These are phyloP conservation scores for Globisporangium orthogonon DNA, from an alignment of 352 stramenopile species.

Conservation along the genomic window DNA sequence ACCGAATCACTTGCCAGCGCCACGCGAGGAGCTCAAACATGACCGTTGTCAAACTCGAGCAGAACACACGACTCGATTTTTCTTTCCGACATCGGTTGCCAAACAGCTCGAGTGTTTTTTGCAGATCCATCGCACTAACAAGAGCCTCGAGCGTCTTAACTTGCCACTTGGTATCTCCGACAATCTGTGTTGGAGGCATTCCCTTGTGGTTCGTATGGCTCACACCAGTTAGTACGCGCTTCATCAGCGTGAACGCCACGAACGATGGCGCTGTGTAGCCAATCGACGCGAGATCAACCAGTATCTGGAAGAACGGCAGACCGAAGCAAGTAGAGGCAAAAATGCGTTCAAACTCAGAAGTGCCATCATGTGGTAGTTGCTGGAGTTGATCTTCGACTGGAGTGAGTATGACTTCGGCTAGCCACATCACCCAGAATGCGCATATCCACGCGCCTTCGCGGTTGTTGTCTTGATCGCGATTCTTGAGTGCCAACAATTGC, in stretches of 20 bases:
- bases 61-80: constrained; percentile 20
- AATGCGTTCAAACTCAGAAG: neutral
- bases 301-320: constrained; percentile 20
- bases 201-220: neutral
- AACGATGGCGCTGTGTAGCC: constrained; percentile 22
- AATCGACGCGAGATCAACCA: constrained; percentile 16
- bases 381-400: neutral
- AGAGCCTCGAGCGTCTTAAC: constrained; percentile 4
- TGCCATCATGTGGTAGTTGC: neutral
- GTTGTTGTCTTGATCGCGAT: neutral
- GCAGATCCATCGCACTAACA: constrained; percentile 14
- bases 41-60: constrained; percentile 22
- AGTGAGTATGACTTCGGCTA: constrained; percentile 18
- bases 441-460: neutral
- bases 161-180: neutral
- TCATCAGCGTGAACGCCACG: constrained; percentile 22
- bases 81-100: constrained; percentile 25
- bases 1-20: constrained; percentile 12
- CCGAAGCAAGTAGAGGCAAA: constrained; percentile 13
- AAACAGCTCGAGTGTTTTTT: constrained; percentile 23
- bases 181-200: neutral
- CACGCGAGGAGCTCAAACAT: constrained; percentile 25
- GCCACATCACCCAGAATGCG: constrained; percentile 27
- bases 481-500: neutral
- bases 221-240: constrained; percentile 5